Base-by-base conservation (phyloP, 805 yeast species). In the Barnettozyma botsteinii region DNA sequence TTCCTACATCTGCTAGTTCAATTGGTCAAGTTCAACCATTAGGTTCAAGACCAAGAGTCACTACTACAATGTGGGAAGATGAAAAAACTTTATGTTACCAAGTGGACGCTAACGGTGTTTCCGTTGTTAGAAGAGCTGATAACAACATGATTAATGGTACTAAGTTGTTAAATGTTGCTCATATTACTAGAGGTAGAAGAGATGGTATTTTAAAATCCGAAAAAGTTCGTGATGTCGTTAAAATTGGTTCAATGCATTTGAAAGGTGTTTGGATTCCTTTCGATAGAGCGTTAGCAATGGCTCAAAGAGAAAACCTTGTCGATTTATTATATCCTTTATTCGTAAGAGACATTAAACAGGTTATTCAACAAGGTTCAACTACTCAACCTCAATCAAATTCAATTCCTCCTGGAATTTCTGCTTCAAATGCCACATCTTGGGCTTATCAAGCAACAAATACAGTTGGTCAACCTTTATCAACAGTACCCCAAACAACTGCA, bases 211-310 rank as follows among this genome's bases (percentile, higher is more conserved):
- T 85, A 47, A 85, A 85, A 64, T 76, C 81, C 43, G 93, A 84
- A 57, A 79, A 80, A 52, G 72, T 77, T 32, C 70, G 93, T 31
- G 85, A 82, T 55, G 94, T 85, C 19, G 91, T 85, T 32, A 85
- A 85, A 62, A 81, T 83, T 45, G 95, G 95, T 5, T 79, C 88
- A 12, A 84, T 85, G 89, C 89, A 85, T 60, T 66, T 85, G 51
- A 85, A 85, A 64, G 95, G 95, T 28, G 94, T 85, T 34, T 85
- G 95, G 95, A 83, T 85, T 43, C 94, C 95, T 2, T 83, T 82
- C 56, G 91, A 84, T 47, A 67, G 93, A 37, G 95, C 94, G 2
- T 66, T 79, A 34, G 81, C 82, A 25, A 80, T 84, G 77, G 94
- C 95, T 14, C 82, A 81, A 60, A 69, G 81, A 47, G 93, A 85